Evolutionary conservation across 805 yeast species (phyloP), one percentile per base, ranked within the genome.

Genomic region (Candida mattraensis): DNA sequence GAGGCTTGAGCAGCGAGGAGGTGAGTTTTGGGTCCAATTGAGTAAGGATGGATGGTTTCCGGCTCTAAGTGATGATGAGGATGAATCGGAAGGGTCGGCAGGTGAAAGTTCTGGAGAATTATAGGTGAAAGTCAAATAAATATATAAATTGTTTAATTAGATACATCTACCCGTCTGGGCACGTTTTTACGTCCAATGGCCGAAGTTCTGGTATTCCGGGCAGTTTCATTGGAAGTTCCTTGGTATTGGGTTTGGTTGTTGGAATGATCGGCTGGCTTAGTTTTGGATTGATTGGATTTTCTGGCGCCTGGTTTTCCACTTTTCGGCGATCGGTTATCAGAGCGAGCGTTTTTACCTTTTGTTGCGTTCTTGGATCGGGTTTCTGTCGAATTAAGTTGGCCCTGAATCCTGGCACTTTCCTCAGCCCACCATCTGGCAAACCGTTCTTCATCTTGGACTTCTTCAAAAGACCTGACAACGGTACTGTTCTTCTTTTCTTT

Each of bases 351-450:
- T 8, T 16, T 12, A 15, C 10, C 32, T 12, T 34, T 31, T 27
- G 14, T 28, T 6, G 34, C 37, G 37, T 5, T 25, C 12, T 19
- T 36, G 30, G 28, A 23, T 37, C 36, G 33, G 30, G 21, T 22
- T 32, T 43, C 40, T 13, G 28, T 23, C 15, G 24, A 32, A 5
- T 48, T 46, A 50, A 63, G 46, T 37, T 64, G 64, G 17, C 51
- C 52, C 53, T 83, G 91, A 6, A 82, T 83, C 33, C 72, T 67
- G n/a, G 67, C 67, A 36, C 87, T 71, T 52, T 88, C 96, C 45
- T 76, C 78, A 23, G 76, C 83, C 89, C 95, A 88, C 96, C 96
- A 88, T 41, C 65, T 72, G 18, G 81, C 88, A 64, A 88, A 88
- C 53, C 81, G 87, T 51, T 85, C 86, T 45, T 88, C 96, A 46